phyloP scores from a whole-genome alignment of 1,284 basidiomycete genomes.

The Cutaneotrichosporon cyanovorans region DNA sequence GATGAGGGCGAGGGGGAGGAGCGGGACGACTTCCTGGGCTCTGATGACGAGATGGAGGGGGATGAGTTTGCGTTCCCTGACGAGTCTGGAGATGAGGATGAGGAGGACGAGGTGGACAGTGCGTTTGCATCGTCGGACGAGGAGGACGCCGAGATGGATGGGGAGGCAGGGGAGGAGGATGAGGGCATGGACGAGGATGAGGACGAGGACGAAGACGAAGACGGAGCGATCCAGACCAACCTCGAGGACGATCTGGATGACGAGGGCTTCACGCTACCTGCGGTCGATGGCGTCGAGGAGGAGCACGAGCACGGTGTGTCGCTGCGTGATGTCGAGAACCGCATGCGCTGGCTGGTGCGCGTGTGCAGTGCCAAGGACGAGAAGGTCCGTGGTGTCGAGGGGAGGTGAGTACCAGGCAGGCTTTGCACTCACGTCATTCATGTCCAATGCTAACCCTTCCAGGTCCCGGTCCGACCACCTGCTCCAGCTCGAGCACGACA shows the following conservation, averaged over 20 bases:
- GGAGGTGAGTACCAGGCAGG: conserved; percentile 56
- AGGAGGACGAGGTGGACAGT: conserved; percentile 50
- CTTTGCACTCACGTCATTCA: no score
- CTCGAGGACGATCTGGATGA: conserved; percentile 55
- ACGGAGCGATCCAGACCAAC: conserved; percentile 46
- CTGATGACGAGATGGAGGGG: conserved; percentile 47
- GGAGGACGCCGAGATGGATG: conserved; percentile 18
- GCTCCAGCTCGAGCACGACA: conserved; percentile 78
- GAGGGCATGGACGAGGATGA: conserved; percentile 27
- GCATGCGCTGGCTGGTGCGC: conserved; percentile 81
- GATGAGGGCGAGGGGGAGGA: no score
- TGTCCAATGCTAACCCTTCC: background rate
- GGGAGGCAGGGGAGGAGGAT: conserved; percentile 27
- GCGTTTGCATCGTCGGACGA: conserved; percentile 40
- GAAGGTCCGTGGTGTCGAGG: conserved; percentile 50
- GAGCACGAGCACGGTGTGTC: conserved; percentile 63
- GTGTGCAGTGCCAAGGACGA: conserved; percentile 64
- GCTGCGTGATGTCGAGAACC: conserved; percentile 72
- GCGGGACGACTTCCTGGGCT: conserved; percentile 48
- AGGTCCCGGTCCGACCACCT: conserved; percentile 75
- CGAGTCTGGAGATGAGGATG: conserved; percentile 36
- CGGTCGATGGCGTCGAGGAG: conserved; percentile 70
- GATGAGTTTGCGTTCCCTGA: conserved; percentile 46
- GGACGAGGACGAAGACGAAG: conserved; percentile 42
- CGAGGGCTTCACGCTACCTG: conserved; percentile 69